Evolutionary conservation across 1,284 basidiomycete species (phyloP).

Genomic region (Sanguinoderma infundibulare): DNA sequence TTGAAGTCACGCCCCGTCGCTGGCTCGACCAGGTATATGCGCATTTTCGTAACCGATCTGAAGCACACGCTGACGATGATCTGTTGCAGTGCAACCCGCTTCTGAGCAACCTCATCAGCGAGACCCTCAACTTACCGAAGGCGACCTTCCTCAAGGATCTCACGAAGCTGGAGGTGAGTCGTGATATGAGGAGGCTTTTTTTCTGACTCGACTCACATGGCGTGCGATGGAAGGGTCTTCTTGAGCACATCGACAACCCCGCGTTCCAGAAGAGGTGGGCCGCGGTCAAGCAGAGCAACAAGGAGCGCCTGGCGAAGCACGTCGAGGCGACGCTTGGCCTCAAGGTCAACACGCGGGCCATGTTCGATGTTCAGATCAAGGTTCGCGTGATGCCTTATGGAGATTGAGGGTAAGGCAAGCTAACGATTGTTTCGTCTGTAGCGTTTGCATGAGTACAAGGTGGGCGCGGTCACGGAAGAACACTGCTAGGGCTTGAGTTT

Average conservation of each 20-base stretch:
- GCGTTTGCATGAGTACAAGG: constrained; percentile 90
- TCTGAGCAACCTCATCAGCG: constrained; percentile 82
- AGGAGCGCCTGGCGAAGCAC: constrained; percentile 81
- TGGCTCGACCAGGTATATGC: constrained; percentile 79
- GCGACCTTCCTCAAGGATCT: constrained; percentile 83
- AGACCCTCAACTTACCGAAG: constrained; percentile 78
- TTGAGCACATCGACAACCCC: constrained; percentile 71
- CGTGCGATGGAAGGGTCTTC: constrained; percentile 45
- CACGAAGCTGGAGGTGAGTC: constrained; percentile 55
- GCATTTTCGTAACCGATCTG: constrained; percentile 4
- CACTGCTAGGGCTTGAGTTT: constrained; percentile 6
- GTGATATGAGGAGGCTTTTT: neutral
- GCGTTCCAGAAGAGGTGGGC: constrained; percentile 81
- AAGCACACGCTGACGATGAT: neutral
- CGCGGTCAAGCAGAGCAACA: constrained; percentile 85
- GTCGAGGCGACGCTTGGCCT: constrained; percentile 79
- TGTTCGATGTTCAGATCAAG: constrained; percentile 95
- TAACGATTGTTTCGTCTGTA: constrained; percentile 32
- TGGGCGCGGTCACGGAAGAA: constrained; percentile 24
- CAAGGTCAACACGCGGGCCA: constrained; percentile 75
- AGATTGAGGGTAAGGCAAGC: constrained; percentile 1
- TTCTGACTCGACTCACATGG: neutral
- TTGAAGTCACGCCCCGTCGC: constrained; percentile 78
- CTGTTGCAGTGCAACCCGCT: constrained; percentile 79
- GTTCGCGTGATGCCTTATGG: constrained; percentile 40